Percentiles rank a stretch among this genome's conserved stretches.
These are phyloP conservation scores for Bipolaris victoriae DNA, from an alignment of 2,329 filamentous ascomycete genomes.

Conservation along the genomic window DNA sequence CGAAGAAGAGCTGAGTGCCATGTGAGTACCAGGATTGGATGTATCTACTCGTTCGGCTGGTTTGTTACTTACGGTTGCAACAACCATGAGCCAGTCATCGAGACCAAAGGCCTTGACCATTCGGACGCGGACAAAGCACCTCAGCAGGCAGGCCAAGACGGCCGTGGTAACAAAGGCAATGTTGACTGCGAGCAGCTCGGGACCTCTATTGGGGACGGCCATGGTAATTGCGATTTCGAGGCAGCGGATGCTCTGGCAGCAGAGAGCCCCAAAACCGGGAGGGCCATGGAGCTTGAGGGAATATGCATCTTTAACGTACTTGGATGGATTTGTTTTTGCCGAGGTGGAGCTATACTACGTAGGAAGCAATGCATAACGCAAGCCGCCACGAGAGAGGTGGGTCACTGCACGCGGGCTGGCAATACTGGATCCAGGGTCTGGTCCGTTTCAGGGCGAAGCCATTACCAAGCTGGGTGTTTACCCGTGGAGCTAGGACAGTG, in stretches of 20 bases:
- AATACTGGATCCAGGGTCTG: constrained; percentile 20
- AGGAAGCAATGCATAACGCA: constrained; percentile 16
- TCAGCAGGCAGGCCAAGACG: constrained; percentile 32
- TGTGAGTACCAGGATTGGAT: constrained; percentile 3
- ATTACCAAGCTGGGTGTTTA: constrained; percentile 19
- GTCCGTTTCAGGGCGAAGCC: constrained; percentile 28
- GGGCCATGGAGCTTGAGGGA: constrained; percentile 10
- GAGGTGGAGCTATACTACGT: constrained; percentile 17
- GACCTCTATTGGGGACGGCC: constrained; percentile 42
- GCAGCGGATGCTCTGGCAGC: constrained; percentile 8
- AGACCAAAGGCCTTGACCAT: constrained; percentile 46
- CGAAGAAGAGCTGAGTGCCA: constrained; percentile 29
- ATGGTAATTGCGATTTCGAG: constrained; percentile 23
- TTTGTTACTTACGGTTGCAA: constrained; percentile 34
- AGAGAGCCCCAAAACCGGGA: constrained; percentile 14
- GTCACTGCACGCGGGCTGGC: constrained; percentile 19
- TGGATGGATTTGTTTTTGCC: neutral
- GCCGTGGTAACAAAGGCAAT: constrained; percentile 37
- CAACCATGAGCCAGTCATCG: constrained; percentile 46
- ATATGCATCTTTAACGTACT: constrained; percentile 23
- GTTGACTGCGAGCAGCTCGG: constrained; percentile 40
- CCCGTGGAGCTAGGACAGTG: constrained; percentile 15
- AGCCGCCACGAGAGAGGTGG: constrained; percentile 32
- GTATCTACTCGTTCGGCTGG: neutral
- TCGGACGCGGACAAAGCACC: constrained; percentile 39